Conservation (phyloP, 306 rosid species). For the Cucurbita moschata region DNA sequence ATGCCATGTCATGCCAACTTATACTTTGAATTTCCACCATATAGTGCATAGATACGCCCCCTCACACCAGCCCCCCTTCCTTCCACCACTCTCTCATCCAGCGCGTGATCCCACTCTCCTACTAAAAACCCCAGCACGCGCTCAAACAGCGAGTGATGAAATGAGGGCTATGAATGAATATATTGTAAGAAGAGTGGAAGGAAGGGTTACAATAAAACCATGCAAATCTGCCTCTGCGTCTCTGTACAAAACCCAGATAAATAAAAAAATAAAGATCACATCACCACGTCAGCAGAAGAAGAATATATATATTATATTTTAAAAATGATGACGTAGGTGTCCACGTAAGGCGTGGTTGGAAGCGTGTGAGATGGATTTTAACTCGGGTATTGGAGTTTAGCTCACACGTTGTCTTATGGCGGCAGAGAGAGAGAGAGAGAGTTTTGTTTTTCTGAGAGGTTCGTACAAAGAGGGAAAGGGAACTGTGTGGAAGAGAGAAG, state of each 20-base stretch:
- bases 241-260: not conserved
- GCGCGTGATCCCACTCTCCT: not conserved
- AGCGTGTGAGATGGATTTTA: not conserved
- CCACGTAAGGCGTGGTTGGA: slow-evolving; percentile 34
- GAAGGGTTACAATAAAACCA: not conserved
- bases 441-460: too few species aligned
- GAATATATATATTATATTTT: too few species aligned
- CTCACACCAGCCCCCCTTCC: not conserved
- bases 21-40: slow-evolving; percentile 22
- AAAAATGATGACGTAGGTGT: slow-evolving; percentile 29
- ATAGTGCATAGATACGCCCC: not conserved
- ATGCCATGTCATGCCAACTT: slow-evolving; percentile 87
- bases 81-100: not conserved
- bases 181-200: too few species aligned
- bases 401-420: slow-evolving; percentile 16
- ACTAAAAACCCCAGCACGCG: too few species aligned
- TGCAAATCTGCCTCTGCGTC: not conserved
- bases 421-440: slow-evolving; percentile 15
- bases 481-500: slow-evolving; percentile 1
- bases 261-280: not conserved
- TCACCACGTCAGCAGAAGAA: not conserved
- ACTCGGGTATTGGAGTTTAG: slow-evolving; percentile 34
- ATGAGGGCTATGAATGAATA: too few species aligned
- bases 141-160: not conserved
- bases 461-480: too few species aligned